Percentiles rank a stretch among this genome's conserved stretches.
Evolutionary conservation across 73 alveolate species (phyloP).

Genomic region (Paramecium octaurelia): DNA sequence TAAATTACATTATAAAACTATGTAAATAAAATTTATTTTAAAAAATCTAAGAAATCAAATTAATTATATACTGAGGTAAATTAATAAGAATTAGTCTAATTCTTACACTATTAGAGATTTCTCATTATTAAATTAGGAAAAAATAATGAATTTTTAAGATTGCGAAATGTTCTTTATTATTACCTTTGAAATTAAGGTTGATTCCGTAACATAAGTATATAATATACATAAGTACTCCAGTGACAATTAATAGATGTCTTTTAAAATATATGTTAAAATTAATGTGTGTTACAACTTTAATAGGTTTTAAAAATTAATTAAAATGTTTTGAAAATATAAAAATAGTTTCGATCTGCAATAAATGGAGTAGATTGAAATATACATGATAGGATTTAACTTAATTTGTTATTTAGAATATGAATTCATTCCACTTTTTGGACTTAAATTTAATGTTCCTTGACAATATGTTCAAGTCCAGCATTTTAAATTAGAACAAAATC

Average conservation of each 20-base stretch:
- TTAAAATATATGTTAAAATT: no score
- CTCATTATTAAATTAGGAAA: neutral
- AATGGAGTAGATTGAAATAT: neutral
- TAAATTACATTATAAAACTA: no score
- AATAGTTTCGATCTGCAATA: no score
- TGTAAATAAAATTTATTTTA: no score
- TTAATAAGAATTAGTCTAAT: no score
- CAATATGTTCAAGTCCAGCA: conserved; percentile 37
- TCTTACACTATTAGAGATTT: neutral
- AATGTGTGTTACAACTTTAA: neutral
- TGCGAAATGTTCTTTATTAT: neutral
- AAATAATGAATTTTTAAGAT: neutral
- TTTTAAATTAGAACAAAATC: neutral
- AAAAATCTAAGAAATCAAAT: no score
- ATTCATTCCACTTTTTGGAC: neutral
- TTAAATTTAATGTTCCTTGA: neutral
- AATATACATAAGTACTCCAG: neutral
- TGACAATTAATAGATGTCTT: no score
- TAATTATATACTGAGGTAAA: no score
- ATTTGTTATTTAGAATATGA: neutral
- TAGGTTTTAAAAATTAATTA: neutral
- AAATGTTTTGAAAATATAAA: neutral
- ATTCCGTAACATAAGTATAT: no score
- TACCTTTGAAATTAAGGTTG: neutral
- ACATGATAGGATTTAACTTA: neutral